Percentiles rank a stretch among this genome's conserved stretches.
Conservation (phyloP, 1,139 yeast species). For the Lizanozyma gosingica region DNA sequence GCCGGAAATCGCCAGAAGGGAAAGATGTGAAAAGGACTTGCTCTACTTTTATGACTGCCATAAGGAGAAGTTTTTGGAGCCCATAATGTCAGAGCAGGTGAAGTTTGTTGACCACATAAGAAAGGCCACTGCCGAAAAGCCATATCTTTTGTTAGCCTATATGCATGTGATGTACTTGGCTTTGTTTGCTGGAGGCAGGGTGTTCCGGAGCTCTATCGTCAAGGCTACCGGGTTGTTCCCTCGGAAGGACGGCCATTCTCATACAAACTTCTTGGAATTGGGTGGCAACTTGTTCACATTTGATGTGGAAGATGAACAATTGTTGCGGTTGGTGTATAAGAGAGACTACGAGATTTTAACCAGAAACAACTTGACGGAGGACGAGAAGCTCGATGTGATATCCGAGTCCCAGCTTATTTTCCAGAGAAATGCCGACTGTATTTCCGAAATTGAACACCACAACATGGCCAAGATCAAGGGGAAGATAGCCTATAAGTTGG, state of each 20-base stretch:
- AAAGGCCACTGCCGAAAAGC: slow-evolving; percentile 46
- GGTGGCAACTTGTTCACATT: slow-evolving; percentile 71
- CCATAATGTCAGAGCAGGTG: slow-evolving; percentile 54
- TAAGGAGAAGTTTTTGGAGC: slow-evolving; percentile 44
- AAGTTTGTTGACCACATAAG: slow-evolving; percentile 55
- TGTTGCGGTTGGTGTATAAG: slow-evolving; percentile 58
- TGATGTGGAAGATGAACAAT: slow-evolving; percentile 61
- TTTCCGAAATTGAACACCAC: slow-evolving; percentile 57
- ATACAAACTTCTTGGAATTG: slow-evolving; percentile 47
- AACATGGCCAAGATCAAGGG: slow-evolving; percentile 49
- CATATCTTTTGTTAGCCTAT: slow-evolving; percentile 70
- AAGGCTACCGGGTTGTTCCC: slow-evolving; percentile 71
- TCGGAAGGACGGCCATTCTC: slow-evolving; percentile 52
- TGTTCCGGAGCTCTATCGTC: slow-evolving; percentile 59
- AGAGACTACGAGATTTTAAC: slow-evolving; percentile 72
- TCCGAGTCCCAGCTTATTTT: slow-evolving; percentile 62
- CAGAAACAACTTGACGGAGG: slow-evolving; percentile 56
- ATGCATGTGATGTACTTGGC: slow-evolving; percentile 83
- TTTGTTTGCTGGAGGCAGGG: slow-evolving; percentile 77
- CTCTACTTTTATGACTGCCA: slow-evolving; percentile 55
- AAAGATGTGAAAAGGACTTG: slow-evolving; percentile 51
- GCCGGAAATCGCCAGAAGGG: slow-evolving; percentile 61
- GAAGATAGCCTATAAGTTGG: slow-evolving; percentile 47
- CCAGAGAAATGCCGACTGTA: slow-evolving; percentile 49
- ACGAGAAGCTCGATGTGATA: slow-evolving; percentile 61